A percentile compares a stretch with the other conserved stretches of the same genome.
phyloP scores from a whole-genome alignment of 2,329 filamentous ascomycete genomes.

The Aspergillus proliferans region DNA sequence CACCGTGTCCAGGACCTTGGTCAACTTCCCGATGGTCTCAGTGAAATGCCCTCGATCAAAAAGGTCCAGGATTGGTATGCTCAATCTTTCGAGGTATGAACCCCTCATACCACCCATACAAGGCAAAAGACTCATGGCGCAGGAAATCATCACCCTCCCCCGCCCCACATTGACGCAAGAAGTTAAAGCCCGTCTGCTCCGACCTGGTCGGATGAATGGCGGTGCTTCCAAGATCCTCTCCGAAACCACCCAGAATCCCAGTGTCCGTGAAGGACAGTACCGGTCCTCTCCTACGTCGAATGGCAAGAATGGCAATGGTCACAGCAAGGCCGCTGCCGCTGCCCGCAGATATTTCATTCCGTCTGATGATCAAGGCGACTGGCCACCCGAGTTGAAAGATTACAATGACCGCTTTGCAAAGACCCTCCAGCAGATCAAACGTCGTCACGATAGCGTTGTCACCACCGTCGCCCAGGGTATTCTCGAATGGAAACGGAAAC shows the following conservation, averaged over 20 bases:
- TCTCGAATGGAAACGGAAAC: slow-evolving; percentile 92
- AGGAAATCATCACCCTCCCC: slow-evolving; percentile 84
- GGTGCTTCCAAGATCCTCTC: slow-evolving; percentile 63
- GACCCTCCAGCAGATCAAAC: slow-evolving; percentile 87
- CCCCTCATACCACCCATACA: slow-evolving; percentile 7
- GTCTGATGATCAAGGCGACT: slow-evolving; percentile 79
- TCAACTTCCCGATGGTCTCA: slow-evolving; percentile 87
- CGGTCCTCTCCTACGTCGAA: slow-evolving; percentile 40
- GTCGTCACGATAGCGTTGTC: slow-evolving; percentile 91
- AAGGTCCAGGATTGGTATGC: slow-evolving; percentile 98
- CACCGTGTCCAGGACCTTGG: slow-evolving; percentile 93
- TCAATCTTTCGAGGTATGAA: slow-evolving; percentile 90
- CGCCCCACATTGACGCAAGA: slow-evolving; percentile 70
- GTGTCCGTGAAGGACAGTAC: slow-evolving; percentile 78
- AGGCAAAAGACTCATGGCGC: slow-evolving; percentile 17
- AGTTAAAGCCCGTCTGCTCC: slow-evolving; percentile 69
- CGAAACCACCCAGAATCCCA: slow-evolving; percentile 84
- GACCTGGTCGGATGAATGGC: slow-evolving; percentile 44
- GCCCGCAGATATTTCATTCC: slow-evolving; percentile 78
- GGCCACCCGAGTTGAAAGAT: slow-evolving; percentile 88
- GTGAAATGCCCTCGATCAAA: slow-evolving; percentile 94
- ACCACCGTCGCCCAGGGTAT: slow-evolving; percentile 98
- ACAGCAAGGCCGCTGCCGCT: slow-evolving; percentile 45
- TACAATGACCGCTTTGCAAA: slow-evolving; percentile 90
- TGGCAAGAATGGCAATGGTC: slow-evolving; percentile 44